Evolutionary conservation across 495 filamentous ascomycete genomes (phyloP).

Genomic region (Aspergillus homomorphus): DNA sequence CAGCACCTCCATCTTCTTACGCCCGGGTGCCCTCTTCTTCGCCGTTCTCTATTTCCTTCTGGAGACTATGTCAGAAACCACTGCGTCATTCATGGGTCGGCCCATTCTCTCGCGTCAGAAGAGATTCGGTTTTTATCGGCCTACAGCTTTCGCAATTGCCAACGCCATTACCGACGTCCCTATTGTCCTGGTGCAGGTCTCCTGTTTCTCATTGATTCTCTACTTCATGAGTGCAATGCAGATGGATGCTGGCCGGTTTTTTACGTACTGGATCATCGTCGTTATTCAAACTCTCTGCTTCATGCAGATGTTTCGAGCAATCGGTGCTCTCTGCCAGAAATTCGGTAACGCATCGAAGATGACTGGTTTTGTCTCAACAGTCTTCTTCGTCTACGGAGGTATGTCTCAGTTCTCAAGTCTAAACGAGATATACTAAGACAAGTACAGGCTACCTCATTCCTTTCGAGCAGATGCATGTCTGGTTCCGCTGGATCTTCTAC

Average conservation of each 20-base stretch:
- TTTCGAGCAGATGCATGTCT: constrained; percentile 66
- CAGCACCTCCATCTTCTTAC: constrained; percentile 39
- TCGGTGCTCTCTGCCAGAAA: constrained; percentile 73
- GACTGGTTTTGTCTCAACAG: constrained; percentile 68
- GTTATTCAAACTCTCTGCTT: constrained; percentile 67
- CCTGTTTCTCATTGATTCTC: constrained; percentile 69
- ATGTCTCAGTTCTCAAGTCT: constrained; percentile 17
- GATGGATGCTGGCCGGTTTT: constrained; percentile 69
- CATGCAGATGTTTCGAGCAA: constrained; percentile 71
- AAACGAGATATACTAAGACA: constrained; percentile 59
- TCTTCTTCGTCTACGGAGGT: constrained; percentile 77
- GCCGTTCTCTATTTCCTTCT: constrained; percentile 39
- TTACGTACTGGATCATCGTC: constrained; percentile 71
- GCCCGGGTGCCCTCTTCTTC: constrained; percentile 40
- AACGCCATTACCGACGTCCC: constrained; percentile 74
- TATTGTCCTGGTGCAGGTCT: constrained; percentile 62
- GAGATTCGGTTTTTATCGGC: constrained; percentile 69
- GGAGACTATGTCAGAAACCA: constrained; percentile 39
- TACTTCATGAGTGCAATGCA: constrained; percentile 75
- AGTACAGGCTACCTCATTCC: constrained; percentile 83
- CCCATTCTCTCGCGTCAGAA: constrained; percentile 45
- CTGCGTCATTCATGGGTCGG: constrained; percentile 39
- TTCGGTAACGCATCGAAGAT: constrained; percentile 85
- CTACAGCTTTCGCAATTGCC: constrained; percentile 75
- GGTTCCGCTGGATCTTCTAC: constrained; percentile 90